Base-by-base conservation (phyloP, 2,329 filamentous ascomycete species). In the Alternaria triticina region DNA sequence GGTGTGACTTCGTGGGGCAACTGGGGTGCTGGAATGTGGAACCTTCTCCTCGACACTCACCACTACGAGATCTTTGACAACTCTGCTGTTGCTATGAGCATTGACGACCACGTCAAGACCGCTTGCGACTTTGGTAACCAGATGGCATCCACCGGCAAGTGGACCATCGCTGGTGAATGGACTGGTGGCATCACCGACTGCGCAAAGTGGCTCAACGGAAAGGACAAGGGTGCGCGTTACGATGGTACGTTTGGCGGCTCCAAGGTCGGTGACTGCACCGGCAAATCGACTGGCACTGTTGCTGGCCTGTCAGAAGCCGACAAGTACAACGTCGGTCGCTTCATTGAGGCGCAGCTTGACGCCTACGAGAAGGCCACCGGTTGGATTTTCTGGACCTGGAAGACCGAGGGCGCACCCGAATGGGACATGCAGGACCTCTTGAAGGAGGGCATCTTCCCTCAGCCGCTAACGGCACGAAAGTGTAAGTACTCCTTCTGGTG, bases 351-450 rank as follows among this genome's bases (percentile, higher is more conserved):
- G 9, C 83, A 85, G 68, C 79, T 85, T 4, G 79, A 82, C 40
- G 83, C 80, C 1, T 85, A 78, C 58, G 83, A 85, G 74, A 82
- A 82, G 76, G 82, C 81, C 5, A 75, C 67, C 3, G 83, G 83
- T 2, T 85, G 83, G 83, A 82, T 84, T 68, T 84, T 83, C 73
- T 85, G 83, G 83, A 83, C 80, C 5, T 84, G 83, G 83, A 84
- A 84, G 78, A 84, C 82, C 1, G 83, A 85, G 70, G 77, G 77
- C 23, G 82, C 82, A 33, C 83, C 83, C 3, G 83, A 84, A 66
- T 84, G 83, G 83, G 80, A 85, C 59, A 83, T 84, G 81, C 68
- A 83, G 70, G 77, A 80, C 22, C 69, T 84, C 61, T 67, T 82
- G 13, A 73, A 72, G 25, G 79, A 78, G 30, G 82, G 82, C 6